Evolutionary conservation across 1,284 basidiomycete genomes (phyloP).

Genomic region (Vanrija sp.): DNA sequence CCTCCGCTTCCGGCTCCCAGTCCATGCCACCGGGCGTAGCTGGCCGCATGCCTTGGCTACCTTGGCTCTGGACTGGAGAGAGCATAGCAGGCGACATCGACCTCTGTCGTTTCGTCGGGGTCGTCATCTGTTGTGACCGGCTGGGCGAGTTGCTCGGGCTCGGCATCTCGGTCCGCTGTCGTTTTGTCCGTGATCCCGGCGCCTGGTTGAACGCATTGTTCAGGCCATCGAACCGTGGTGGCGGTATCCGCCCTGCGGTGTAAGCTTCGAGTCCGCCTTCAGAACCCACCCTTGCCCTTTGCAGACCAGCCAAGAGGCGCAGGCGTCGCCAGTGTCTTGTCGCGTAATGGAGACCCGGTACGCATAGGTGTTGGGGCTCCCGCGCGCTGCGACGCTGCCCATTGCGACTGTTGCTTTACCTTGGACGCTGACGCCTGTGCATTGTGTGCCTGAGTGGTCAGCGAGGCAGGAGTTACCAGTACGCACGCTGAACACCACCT

Average conservation of each 20-base stretch:
- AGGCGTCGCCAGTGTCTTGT: constrained; percentile 8
- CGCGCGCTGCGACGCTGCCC: constrained; percentile 9
- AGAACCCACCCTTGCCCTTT: constrained; percentile 29
- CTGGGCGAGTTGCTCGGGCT: constrained; percentile 14
- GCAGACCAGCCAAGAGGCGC: constrained; percentile 20
- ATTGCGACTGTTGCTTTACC: constrained; percentile 17
- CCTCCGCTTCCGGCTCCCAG: constrained; percentile 10
- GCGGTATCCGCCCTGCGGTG: constrained; percentile 10
- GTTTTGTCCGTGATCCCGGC: constrained; percentile 21
- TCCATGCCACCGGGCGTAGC: constrained; percentile 6
- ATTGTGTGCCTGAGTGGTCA: constrained; percentile 16
- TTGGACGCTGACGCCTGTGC: constrained; percentile 19
- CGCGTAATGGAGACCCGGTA: constrained; percentile 9
- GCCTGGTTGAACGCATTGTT: constrained; percentile 34
- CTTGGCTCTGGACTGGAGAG: constrained; percentile 8
- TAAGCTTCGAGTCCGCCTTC: neutral
- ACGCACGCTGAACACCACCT: constrained; percentile 43
- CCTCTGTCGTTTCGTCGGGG: constrained; percentile 10
- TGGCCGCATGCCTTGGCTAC: neutral
- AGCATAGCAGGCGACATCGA: constrained; percentile 1
- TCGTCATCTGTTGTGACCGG: neutral
- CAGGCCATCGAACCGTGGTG: constrained; percentile 27
- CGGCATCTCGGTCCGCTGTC: constrained; percentile 23
- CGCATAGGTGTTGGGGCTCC: constrained; percentile 6
- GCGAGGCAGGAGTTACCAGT: neutral